Evolutionary conservation across 2,329 filamentous ascomycete genomes (phyloP).

Genomic region (Knufia fluminis): DNA sequence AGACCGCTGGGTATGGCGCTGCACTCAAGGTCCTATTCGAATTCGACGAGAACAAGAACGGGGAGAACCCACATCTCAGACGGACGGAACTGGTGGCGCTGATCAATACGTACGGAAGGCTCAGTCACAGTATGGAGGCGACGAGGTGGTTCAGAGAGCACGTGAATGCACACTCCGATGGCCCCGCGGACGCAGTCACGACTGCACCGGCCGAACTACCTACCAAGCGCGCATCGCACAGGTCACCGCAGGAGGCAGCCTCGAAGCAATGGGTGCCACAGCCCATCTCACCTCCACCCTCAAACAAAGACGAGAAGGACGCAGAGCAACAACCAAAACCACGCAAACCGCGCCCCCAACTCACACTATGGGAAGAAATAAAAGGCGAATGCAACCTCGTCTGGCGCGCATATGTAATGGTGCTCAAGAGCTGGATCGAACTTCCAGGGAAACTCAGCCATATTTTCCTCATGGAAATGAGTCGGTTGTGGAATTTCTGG

Average conservation of each 20-base stretch:
- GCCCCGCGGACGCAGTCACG: not conserved
- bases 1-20: conserved; percentile 88
- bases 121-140: conserved; percentile 70
- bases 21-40: conserved; percentile 95
- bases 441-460: conserved; percentile 59
- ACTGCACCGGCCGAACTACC: conserved; percentile 8
- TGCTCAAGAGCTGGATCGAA: conserved; percentile 60
- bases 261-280: conserved; percentile 10
- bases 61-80: conserved; percentile 61
- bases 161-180: not conserved
- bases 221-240: not conserved
- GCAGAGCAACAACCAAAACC: conserved; percentile 21
- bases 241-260: not conserved
- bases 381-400: conserved; percentile 56
- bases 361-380: conserved; percentile 49
- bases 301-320: no score
- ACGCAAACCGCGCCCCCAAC: conserved; percentile 21
- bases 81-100: conserved; percentile 89
- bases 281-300: not conserved
- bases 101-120: conserved; percentile 84
- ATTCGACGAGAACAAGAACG: conserved; percentile 60
- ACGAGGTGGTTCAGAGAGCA: conserved; percentile 57
- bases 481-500: conserved; percentile 52
- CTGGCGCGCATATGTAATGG: conserved; percentile 52
- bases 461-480: conserved; percentile 46